These are phyloP conservation scores for Hyphodiscus hymeniophilus DNA, from an alignment of 495 filamentous ascomycete species.

Conservation along the genomic window DNA sequence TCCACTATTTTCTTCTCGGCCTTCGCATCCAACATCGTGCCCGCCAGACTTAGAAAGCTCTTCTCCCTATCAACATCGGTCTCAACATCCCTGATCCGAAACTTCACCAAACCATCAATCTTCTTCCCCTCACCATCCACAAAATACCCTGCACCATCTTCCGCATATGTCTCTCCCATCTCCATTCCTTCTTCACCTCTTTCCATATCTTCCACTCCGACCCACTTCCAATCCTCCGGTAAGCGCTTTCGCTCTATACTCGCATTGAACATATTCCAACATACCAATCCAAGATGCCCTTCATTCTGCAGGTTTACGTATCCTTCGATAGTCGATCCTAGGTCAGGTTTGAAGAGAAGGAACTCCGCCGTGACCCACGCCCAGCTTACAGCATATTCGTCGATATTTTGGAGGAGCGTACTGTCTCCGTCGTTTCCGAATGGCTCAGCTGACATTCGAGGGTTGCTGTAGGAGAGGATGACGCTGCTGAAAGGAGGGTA, in stretches of 20 bases:
- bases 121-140: slow-evolving; percentile 52
- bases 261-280: slow-evolving; percentile 69
- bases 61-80: slow-evolving; percentile 47
- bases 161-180: slow-evolving; percentile 17
- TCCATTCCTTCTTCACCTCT: slow-evolving; percentile 14
- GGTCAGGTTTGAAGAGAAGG: slow-evolving; percentile 56
- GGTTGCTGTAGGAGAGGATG: slow-evolving; percentile 61
- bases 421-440: slow-evolving; percentile 27
- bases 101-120: slow-evolving; percentile 51
- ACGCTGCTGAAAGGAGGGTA: slow-evolving; percentile 63
- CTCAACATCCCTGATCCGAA: slow-evolving; percentile 58
- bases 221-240: slow-evolving; percentile 60
- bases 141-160: slow-evolving; percentile 29
- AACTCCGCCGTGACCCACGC: slow-evolving; percentile 70
- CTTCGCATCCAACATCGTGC: slow-evolving; percentile 48
- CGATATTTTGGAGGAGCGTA: slow-evolving; percentile 42
- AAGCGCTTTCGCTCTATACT: slow-evolving; percentile 58
- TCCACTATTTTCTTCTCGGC: slow-evolving; percentile 16
- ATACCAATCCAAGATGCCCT: slow-evolving; percentile 60
- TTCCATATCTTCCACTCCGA: slow-evolving; percentile 26
- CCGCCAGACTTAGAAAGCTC: slow-evolving; percentile 61
- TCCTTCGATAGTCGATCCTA: slow-evolving; percentile 51
- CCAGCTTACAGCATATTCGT: slow-evolving; percentile 61
- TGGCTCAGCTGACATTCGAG: slow-evolving; percentile 33
- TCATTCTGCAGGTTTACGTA: slow-evolving; percentile 67